Base-by-base conservation (phyloP, 768 basidiomycete species). In the Lactarius pseudohatsudake region DNA sequence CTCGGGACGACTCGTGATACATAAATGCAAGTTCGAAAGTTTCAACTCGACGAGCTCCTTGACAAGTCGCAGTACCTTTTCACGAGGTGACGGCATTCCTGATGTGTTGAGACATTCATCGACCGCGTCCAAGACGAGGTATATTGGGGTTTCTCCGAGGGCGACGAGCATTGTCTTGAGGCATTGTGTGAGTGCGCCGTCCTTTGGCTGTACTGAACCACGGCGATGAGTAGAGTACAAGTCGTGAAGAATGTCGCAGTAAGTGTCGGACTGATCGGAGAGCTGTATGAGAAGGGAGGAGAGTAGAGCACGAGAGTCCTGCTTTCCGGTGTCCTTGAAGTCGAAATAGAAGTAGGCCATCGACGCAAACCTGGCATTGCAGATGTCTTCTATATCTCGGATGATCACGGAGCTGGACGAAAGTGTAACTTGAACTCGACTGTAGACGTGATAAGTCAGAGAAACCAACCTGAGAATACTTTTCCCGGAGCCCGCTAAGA, bases 221-320 rank as follows among this genome's bases (percentile, higher is more conserved):
- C 20, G 6, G 5, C 20, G 15, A 6, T 57, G 56, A 1, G 30
- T 2, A 9, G 59, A 47, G 59, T n/a, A 61, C 16, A 61, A 16
- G 9, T 20, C 10, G 10, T 36, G n/a, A 7, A 47, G 56, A n/a
- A 47, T 22, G 30, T 47, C 43, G 56, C 20, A 36, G 18, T 18
- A 57, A 10, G 2, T 2, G 13, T 64, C 32, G 7, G 62, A 64
- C 20, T 64, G 62, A 43, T 57, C 10, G 20, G 41, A 36, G 11
- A 64, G 56, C 13, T 64, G 62, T 16, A 57, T 26, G 11, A 64
- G 43, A 20, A 64, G 20, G 13, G 62, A 57, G 2, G 62, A 64
- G 8, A 64, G 22, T 18, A 41, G 26, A 63, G 62, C 34, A 2
- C 57, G 57, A 3, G n/a, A n/a, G n/a, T n/a, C n/a, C n/a, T n/a